Evolutionary conservation across 768 basidiomycete species (phyloP).

Genomic region (Leucocoprinus sp.): DNA sequence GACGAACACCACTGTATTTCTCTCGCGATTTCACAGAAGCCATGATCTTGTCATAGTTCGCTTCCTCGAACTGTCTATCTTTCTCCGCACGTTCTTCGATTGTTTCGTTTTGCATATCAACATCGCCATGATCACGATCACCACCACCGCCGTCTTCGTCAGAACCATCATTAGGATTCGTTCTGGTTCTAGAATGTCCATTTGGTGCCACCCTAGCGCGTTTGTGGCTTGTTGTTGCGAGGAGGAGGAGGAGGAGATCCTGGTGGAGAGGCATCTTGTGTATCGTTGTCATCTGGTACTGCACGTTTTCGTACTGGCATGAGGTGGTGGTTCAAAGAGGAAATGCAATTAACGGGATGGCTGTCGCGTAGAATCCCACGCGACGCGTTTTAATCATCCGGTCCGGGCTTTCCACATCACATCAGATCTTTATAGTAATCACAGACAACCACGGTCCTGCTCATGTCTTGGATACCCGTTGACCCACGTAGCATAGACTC

Average conservation of each 20-base stretch:
- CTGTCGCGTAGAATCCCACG: too few species aligned
- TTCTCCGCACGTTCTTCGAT: slow-evolving; percentile 3
- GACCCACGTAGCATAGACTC: too few species aligned
- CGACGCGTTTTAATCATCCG: too few species aligned
- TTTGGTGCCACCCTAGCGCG: background rate
- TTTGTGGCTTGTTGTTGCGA: background rate
- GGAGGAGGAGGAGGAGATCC: slow-evolving; percentile 1
- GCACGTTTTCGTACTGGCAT: slow-evolving; percentile 6
- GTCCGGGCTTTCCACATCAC: too few species aligned
- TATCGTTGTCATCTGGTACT: slow-evolving; percentile 1
- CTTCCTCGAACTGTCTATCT: slow-evolving; percentile 9
- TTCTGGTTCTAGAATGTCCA: background rate
- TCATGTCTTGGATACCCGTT: too few species aligned
- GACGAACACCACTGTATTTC: background rate
- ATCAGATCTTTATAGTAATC: too few species aligned
- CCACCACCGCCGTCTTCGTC: slow-evolving; percentile 3
- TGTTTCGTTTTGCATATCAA: background rate
- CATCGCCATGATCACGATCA: background rate
- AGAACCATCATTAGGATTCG: background rate
- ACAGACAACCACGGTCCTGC: too few species aligned
- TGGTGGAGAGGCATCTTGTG: background rate
- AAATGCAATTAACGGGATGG: too few species aligned
- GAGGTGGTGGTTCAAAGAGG: background rate
- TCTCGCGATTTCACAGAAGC: slow-evolving; percentile 6
- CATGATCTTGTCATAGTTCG: slow-evolving; percentile 6